phyloP scores from a whole-genome alignment of 2,329 filamentous ascomycete genomes.

The Calonectria hongkongensis region DNA sequence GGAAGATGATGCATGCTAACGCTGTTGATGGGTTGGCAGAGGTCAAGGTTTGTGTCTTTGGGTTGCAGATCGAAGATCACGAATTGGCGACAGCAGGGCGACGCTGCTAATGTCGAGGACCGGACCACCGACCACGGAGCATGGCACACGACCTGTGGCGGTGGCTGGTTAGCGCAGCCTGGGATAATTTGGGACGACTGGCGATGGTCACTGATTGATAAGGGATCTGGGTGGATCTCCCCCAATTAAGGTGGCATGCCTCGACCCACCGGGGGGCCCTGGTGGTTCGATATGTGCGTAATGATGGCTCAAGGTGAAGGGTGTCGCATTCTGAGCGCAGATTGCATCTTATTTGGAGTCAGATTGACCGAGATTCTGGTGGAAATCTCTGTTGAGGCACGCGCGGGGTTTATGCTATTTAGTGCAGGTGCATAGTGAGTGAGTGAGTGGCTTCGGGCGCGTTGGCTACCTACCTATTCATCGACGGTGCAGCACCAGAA shows the following conservation, averaged over 20 bases:
- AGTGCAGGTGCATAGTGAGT: no score
- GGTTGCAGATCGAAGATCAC: background rate
- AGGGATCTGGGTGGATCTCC: conserved; percentile 14
- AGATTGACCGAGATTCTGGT: background rate
- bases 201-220: conserved; percentile 26
- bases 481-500: no score
- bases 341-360: conserved; percentile 8
- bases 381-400: no score
- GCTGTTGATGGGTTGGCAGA: background rate
- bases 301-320: conserved; percentile 8
- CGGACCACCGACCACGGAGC: conserved; percentile 14
- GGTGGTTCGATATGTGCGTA: conserved; percentile 27
- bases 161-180: conserved; percentile 24
- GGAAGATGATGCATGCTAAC: conserved; percentile 20
- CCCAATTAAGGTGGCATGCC: conserved; percentile 16
- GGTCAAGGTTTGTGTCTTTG: background rate
- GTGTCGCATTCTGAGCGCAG: background rate
- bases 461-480: background rate
- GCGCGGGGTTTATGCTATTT: no score
- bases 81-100: conserved; percentile 2
- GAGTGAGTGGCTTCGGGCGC: background rate
- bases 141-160: conserved; percentile 15
- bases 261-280: conserved; percentile 11
- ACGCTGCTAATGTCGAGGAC: background rate
- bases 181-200: conserved; percentile 24